Evolutionary conservation across 371 early-diverging fungal species (phyloP).

Genomic region (Mucor racemosus): DNA sequence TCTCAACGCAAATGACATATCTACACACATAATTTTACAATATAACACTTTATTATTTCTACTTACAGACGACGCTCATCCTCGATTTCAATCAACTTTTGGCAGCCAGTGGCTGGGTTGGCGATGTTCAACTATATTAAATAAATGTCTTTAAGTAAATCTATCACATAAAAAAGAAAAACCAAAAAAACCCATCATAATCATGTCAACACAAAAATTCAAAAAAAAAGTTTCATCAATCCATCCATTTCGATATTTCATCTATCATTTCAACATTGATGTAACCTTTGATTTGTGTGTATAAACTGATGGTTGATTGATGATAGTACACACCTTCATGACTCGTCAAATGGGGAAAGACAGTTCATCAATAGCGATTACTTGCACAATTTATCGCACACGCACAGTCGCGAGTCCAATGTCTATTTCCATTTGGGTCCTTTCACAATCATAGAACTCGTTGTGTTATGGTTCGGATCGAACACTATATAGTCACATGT

Average conservation of each 20-base stretch:
- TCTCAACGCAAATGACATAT: not conserved
- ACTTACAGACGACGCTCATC: conserved; percentile 92
- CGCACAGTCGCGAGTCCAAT: conserved; percentile 1
- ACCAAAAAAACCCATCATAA: not conserved
- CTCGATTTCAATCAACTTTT: conserved; percentile 95
- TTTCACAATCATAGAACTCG: not conserved
- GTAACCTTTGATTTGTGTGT: not conserved
- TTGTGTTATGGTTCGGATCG: not conserved
- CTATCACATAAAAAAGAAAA: not conserved
- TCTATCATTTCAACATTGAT: conserved; percentile 1
- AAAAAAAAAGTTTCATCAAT: not conserved
- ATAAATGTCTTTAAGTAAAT: not conserved
- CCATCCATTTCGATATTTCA: conserved; percentile 10
- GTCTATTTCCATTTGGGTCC: not conserved
- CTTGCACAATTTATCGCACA: conserved; percentile 25
- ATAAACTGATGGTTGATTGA: not conserved
- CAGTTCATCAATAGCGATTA: conserved; percentile 28
- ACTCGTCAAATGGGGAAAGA: conserved; percentile 39
- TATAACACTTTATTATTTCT: not conserved
- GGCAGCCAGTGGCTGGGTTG: conserved; percentile 97
- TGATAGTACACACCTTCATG: conserved; percentile 29
- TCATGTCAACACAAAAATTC: no score
- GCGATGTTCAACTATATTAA: conserved; percentile 76
- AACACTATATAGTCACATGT: no score
- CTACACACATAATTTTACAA: not conserved